Conservation (phyloP, 73 alveolate genomes). For the Tetrahymena borealis region DNA sequence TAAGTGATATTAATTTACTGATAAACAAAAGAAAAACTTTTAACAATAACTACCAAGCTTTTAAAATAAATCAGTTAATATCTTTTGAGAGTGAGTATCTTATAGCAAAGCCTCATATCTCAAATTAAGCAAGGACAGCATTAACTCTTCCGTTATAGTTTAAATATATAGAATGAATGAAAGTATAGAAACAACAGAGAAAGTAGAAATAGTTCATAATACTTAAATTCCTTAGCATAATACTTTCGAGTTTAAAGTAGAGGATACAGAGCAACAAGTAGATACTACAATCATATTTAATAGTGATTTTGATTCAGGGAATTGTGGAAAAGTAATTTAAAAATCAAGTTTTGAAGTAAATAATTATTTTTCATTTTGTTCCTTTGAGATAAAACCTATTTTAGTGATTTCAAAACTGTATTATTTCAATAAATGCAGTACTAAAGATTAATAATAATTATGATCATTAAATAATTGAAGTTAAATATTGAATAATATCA, state of each 20-base stretch:
- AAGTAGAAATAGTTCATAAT: not conserved
- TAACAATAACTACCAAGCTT: too few relatives aligned
- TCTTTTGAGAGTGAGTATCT: constrained; percentile 1
- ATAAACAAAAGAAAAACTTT: too few relatives aligned
- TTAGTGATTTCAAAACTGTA: too few relatives aligned
- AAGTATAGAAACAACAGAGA: not conserved
- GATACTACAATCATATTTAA: not conserved
- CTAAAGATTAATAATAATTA: too few relatives aligned
- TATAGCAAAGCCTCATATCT: not conserved
- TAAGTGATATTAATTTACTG: too few relatives aligned
- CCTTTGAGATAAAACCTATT: too few relatives aligned
- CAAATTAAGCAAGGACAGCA: not conserved
- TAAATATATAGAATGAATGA: not conserved
- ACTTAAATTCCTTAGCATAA: not conserved
- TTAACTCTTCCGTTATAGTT: not conserved
- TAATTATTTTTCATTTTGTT: not conserved
- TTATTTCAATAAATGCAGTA: too few relatives aligned
- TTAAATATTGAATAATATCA: too few relatives aligned
- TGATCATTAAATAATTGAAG: too few relatives aligned
- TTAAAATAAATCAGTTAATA: not conserved
- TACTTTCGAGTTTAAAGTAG: not conserved
- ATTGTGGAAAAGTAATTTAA: not conserved
- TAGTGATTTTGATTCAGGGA: not conserved
- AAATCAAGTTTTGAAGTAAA: not conserved
- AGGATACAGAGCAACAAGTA: not conserved